These are phyloP conservation scores for Boletus smithii DNA, from an alignment of 1,284 basidiomycete species.

Conservation along the genomic window DNA sequence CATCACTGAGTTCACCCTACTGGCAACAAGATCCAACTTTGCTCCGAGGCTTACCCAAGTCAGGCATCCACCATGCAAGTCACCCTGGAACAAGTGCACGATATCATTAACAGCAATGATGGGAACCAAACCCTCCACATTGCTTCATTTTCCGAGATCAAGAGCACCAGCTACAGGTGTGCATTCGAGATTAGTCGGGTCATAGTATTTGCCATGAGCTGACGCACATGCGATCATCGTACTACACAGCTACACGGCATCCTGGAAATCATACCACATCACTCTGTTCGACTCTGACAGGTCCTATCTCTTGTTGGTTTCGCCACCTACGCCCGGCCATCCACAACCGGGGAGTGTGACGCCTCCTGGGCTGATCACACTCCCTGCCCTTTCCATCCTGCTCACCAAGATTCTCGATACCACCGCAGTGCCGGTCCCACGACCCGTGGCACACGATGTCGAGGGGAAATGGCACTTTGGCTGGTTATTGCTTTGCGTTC, in stretches of 20 bases:
- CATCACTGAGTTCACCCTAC: too few relatives aligned
- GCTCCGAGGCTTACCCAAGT: too few relatives aligned
- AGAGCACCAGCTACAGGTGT: slow-evolving; percentile 27
- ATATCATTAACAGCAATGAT: slow-evolving; percentile 24
- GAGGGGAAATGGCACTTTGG: slow-evolving; percentile 21
- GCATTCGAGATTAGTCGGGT: background rate
- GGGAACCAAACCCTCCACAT: slow-evolving; percentile 11
- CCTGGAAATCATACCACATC: slow-evolving; percentile 23
- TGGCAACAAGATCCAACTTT: too few relatives aligned
- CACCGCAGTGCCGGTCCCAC: slow-evolving; percentile 29
- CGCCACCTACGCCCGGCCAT: slow-evolving; percentile 6
- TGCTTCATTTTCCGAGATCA: slow-evolving; percentile 20
- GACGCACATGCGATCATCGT: too few relatives aligned
- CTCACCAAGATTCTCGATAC: slow-evolving; percentile 23
- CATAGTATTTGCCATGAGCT: too few relatives aligned
- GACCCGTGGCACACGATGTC: slow-evolving; percentile 18
- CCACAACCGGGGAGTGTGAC: background rate
- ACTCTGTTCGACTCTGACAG: slow-evolving; percentile 12
- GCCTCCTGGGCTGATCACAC: slow-evolving; percentile 13
- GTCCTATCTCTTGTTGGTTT: slow-evolving; percentile 26
- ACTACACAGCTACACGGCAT: slow-evolving; percentile 25
- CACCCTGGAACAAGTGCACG: slow-evolving; percentile 19
- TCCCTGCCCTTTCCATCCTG: slow-evolving; percentile 22
- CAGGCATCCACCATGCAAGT: slow-evolving; percentile 11
- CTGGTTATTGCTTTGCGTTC: slow-evolving; percentile 24